Percentiles rank a stretch among this genome's conserved stretches.
phyloP scores from a whole-genome alignment of 148 eudicot species.

The Chenopodium quinoa region DNA sequence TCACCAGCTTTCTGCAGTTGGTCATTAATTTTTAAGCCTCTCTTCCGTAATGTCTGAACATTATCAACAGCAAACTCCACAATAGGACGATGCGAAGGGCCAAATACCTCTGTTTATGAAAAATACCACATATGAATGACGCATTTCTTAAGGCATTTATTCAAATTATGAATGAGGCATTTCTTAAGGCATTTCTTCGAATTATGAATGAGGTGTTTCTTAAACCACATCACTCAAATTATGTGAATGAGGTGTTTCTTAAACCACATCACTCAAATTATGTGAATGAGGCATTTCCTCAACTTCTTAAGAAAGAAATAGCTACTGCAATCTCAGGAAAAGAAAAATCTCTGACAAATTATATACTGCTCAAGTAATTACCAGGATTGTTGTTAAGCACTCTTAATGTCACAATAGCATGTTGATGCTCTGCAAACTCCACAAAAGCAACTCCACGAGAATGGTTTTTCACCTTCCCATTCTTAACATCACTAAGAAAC shows the following conservation, averaged over 20 bases:
- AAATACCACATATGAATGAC: too few relatives aligned
- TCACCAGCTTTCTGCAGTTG: constrained; percentile 29
- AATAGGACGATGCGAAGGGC: constrained; percentile 84
- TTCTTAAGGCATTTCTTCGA: too few relatives aligned
- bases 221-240: too few relatives aligned
- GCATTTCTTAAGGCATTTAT: too few relatives aligned
- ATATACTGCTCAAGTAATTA: constrained; percentile 23
- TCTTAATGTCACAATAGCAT: constrained; percentile 92
- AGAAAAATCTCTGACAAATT: constrained; percentile 5
- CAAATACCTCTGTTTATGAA: constrained; percentile 60
- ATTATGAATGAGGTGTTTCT: too few relatives aligned
- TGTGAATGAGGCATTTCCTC: background rate
- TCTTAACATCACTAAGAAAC: constrained; percentile 62
- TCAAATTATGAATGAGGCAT: too few relatives aligned
- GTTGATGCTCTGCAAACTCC: constrained; percentile 91
- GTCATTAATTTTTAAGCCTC: constrained; percentile 41
- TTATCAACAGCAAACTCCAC: constrained; percentile 96
- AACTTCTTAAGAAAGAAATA: background rate
- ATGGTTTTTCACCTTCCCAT: constrained; percentile 58
- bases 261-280: background rate
- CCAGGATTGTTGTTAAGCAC: constrained; percentile 99
- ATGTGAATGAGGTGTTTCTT: too few relatives aligned
- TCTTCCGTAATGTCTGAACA: constrained; percentile 65
- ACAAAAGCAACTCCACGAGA: constrained; percentile 97
- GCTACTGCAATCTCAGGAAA: background rate